phyloP scores from a whole-genome alignment of 2,329 filamentous ascomycete species.

The Cladosporium velox region DNA sequence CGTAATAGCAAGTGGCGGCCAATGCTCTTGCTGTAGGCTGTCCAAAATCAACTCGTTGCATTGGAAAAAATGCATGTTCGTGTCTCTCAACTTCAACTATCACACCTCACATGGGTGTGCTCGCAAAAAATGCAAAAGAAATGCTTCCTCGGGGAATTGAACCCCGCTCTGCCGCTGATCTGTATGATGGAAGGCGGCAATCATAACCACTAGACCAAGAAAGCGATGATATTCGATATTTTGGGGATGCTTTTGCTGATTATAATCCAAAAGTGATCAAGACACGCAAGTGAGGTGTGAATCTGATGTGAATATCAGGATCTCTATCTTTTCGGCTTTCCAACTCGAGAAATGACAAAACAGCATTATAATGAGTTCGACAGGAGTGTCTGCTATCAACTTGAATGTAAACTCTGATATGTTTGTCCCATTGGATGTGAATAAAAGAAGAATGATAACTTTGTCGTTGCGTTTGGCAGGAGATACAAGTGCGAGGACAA shows the following conservation, averaged over 20 bases:
- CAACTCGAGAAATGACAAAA: not conserved
- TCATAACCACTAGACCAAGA: constrained; percentile 25
- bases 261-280: too few relatives aligned
- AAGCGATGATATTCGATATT: not conserved
- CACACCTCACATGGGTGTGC: not conserved
- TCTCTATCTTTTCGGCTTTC: not conserved
- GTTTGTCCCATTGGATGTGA: too few relatives aligned
- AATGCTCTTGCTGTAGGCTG: too few relatives aligned
- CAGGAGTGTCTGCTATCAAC: not conserved
- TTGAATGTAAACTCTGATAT: not conserved
- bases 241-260: too few relatives aligned
- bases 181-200: constrained; percentile 23
- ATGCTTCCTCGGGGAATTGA: constrained; percentile 19
- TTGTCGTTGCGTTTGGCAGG: not conserved
- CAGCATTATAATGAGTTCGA: not conserved
- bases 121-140: not conserved
- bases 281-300: too few relatives aligned
- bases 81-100: not conserved
- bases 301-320: not conserved
- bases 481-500: not conserved
- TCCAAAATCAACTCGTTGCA: too few relatives aligned
- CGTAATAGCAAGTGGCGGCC: too few relatives aligned
- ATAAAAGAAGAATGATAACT: too few relatives aligned
- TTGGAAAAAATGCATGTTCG: too few relatives aligned
- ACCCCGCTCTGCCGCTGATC: constrained; percentile 23